phyloP scores from a whole-genome alignment of 345 rosid genomes.

The Eucalyptus erythrocorys region DNA sequence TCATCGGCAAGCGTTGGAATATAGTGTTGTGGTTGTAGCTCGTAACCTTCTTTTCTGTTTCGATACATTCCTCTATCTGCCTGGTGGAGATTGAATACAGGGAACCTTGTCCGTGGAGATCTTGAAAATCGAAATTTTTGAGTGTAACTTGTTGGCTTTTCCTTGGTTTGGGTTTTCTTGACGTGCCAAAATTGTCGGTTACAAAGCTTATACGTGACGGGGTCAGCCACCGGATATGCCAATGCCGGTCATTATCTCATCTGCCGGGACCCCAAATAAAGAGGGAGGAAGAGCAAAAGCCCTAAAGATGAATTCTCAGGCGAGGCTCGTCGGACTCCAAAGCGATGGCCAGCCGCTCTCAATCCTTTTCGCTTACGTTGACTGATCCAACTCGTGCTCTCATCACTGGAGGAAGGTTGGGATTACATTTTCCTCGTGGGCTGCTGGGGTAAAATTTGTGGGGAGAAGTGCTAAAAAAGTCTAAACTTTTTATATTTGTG shows the following conservation, averaged over 20 bases:
- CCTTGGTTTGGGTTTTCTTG: neutral
- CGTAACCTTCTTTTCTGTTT: neutral
- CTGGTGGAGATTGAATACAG: neutral
- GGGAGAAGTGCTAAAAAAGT: too few relatives aligned
- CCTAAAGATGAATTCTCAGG: neutral
- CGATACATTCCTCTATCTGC: neutral
- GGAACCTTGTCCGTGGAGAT: neutral
- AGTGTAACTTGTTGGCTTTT: neutral
- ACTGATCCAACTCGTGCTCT: neutral
- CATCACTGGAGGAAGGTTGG: neutral
- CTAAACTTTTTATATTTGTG: too few relatives aligned
- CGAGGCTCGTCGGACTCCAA: neutral
- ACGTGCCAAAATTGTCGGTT: neutral
- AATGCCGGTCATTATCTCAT: neutral
- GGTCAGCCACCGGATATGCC: neutral
- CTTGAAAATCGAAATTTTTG: neutral
- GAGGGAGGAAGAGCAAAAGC: neutral
- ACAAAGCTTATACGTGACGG: neutral
- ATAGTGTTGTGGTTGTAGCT: neutral
- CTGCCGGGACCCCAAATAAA: neutral
- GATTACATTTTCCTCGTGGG: neutral
- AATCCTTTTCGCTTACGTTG: neutral
- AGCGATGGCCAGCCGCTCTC: neutral
- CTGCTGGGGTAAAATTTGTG: neutral
- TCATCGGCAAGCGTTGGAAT: neutral